These are phyloP conservation scores for Talaromyces piceae DNA, from an alignment of 2,329 filamentous ascomycete species.

Conservation along the genomic window DNA sequence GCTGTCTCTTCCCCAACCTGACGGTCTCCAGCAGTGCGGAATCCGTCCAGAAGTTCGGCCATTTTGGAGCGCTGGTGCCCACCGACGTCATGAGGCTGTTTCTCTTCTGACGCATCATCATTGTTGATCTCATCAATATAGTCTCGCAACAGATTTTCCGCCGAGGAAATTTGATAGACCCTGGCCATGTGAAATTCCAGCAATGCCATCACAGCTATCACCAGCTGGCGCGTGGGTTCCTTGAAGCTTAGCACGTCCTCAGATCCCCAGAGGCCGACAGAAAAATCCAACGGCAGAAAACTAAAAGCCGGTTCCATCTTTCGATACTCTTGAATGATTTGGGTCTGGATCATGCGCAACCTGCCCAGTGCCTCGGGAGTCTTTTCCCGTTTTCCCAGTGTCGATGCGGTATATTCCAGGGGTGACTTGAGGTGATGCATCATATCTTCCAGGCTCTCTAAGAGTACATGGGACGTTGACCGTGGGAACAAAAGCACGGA, in stretches of 20 bases:
- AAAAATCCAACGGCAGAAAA: conserved; percentile 44
- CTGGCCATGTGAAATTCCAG: conserved; percentile 39
- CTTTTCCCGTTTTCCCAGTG: conserved; percentile 13
- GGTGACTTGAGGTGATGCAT: conserved; percentile 22
- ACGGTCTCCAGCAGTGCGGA: conserved; percentile 32
- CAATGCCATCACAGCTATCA: conserved; percentile 29
- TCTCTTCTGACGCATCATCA: background rate
- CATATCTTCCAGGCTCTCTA: conserved; percentile 27
- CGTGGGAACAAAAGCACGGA: conserved; percentile 44
- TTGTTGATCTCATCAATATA: conserved; percentile 14
- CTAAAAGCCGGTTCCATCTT: conserved; percentile 26
- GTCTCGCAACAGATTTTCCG: background rate
- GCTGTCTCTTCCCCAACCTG: conserved; percentile 26
- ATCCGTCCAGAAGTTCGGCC: conserved; percentile 28
- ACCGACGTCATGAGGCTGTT: conserved; percentile 16
- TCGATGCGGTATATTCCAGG: conserved; percentile 22
- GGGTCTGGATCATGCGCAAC: conserved; percentile 24
- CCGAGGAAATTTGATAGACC: conserved; percentile 11
- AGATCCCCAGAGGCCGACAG: conserved; percentile 39
- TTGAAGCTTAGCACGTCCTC: conserved; percentile 37
- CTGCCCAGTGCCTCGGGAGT: conserved; percentile 14
- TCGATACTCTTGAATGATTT: conserved; percentile 32
- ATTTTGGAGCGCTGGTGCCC: conserved; percentile 27
- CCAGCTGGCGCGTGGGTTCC: conserved; percentile 28
- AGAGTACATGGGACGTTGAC: conserved; percentile 41